Conservation (phyloP, 192 early-diverging fungal genomes). For the Coemansia asiatica region DNA sequence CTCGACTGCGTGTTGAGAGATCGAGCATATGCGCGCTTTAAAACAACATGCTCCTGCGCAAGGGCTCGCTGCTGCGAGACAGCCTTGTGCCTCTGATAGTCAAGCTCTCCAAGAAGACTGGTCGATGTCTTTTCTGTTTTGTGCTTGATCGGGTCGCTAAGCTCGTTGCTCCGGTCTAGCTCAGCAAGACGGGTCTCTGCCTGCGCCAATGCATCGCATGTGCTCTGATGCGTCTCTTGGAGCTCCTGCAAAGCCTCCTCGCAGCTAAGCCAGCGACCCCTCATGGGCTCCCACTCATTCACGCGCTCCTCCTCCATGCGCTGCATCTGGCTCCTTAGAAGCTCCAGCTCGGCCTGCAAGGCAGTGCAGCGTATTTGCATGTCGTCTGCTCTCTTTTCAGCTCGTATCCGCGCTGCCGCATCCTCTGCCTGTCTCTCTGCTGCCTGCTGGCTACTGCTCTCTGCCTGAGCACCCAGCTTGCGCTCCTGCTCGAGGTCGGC, state of each 20-base stretch:
- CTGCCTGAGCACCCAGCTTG: background rate
- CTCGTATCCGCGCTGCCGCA: conserved; percentile 32
- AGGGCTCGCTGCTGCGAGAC: conserved; percentile 35
- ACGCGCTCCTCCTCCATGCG: conserved; percentile 21
- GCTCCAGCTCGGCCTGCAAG: conserved; percentile 22
- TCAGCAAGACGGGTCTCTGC: conserved; percentile 39
- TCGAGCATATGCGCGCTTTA: conserved; percentile 40
- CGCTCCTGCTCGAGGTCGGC: conserved; percentile 28
- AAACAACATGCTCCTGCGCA: conserved; percentile 31
- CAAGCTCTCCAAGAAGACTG: conserved; percentile 52
- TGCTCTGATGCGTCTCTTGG: conserved; percentile 42
- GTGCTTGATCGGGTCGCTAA: conserved; percentile 14
- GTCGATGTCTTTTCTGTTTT: conserved; percentile 33
- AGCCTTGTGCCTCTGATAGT: conserved; percentile 31
- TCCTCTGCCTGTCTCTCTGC: conserved; percentile 20
- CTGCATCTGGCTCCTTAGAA: conserved; percentile 13
- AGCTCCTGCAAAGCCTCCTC: conserved; percentile 46
- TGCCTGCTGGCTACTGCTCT: background rate
- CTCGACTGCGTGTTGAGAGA: conserved; percentile 34
- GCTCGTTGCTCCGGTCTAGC: conserved; percentile 18
- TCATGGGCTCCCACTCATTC: conserved; percentile 47
- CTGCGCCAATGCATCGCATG: conserved; percentile 41
- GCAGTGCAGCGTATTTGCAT: conserved; percentile 21
- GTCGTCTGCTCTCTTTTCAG: conserved; percentile 33
- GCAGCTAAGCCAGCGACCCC: conserved; percentile 37